Percentiles rank a stretch among this genome's conserved stretches.
Evolutionary conservation across 169 alveolate genomes (phyloP).

Genomic region (Cystoisospora suis): DNA sequence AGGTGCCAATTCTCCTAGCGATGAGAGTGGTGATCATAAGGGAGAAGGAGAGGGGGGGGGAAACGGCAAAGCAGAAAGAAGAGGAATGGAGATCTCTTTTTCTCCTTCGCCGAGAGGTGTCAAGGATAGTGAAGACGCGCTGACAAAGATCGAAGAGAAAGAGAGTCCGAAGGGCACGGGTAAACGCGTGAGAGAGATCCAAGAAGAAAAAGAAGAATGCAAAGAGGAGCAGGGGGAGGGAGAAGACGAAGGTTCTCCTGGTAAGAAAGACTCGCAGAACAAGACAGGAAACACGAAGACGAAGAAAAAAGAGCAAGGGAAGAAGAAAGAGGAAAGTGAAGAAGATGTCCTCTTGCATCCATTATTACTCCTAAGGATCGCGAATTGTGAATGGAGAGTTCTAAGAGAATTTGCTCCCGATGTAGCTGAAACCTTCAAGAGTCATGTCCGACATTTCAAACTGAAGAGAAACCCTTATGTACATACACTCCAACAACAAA

Average conservation of each 20-base stretch:
- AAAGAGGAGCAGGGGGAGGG: not conserved
- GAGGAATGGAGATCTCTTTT: no score
- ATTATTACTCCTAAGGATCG: conserved; percentile 36
- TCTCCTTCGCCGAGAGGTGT: no score
- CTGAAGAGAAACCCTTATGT: conserved; percentile 26
- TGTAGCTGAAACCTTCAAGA: conserved; percentile 11
- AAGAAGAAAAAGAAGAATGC: not conserved
- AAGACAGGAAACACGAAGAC: no score
- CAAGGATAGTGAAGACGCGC: no score
- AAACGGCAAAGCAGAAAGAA: no score
- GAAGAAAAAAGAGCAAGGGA: no score
- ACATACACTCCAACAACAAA: conserved; percentile 16
- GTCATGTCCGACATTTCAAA: not conserved
- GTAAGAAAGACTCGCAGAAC: no score
- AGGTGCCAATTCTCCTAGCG: no score
- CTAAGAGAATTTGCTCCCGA: conserved; percentile 5
- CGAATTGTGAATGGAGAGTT: conserved; percentile 49
- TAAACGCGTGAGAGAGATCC: not conserved
- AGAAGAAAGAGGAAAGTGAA: not conserved
- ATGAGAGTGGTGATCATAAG: no score
- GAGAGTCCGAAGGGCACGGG: no score
- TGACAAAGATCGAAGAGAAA: no score
- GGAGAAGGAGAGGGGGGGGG: no score
- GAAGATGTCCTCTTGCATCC: conserved; percentile 27
- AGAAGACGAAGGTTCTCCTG: not conserved